Evolutionary conservation across 2,329 filamentous ascomycete species (phyloP).

Genomic region (Dactylellina parvicollis): DNA sequence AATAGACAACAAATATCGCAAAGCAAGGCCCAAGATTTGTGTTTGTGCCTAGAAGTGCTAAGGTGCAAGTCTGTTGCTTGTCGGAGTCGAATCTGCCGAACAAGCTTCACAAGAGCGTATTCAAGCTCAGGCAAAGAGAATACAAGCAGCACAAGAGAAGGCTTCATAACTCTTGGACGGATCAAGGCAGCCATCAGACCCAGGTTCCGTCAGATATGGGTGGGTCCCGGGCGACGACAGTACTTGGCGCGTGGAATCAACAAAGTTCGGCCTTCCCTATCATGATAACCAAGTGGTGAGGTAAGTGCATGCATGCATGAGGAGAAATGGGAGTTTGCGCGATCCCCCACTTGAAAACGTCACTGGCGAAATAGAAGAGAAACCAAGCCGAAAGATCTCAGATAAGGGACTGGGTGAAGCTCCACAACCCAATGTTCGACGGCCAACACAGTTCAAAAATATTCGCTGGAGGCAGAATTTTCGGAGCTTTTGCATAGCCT

Average conservation of each 20-base stretch:
- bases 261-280: constrained; percentile 34
- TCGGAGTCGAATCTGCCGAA: constrained; percentile 11
- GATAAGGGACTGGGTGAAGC: constrained; percentile 26
- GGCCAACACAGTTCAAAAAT: not conserved
- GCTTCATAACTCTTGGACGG: constrained; percentile 40
- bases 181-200: constrained; percentile 42
- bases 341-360: constrained; percentile 38
- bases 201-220: constrained; percentile 28
- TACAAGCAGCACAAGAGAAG: constrained; percentile 38
- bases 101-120: constrained; percentile 29
- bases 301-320: constrained; percentile 14
- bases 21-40: not conserved
- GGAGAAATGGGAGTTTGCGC: constrained; percentile 3
- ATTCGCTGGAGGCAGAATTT: not conserved
- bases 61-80: not conserved
- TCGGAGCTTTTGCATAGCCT: not conserved
- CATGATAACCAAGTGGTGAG: constrained; percentile 31
- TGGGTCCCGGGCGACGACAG: constrained; percentile 36
- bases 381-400: not conserved
- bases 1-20: not conserved
- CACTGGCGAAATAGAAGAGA: constrained; percentile 16
- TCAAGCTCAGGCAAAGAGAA: constrained; percentile 35
- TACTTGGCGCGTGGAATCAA: constrained; percentile 35
- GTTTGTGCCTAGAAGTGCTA: constrained; percentile 3
- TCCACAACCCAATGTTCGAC: constrained; percentile 3